Evolutionary conservation across 148 eudicot species (phyloP), one percentile per base, ranked within the genome.

Genomic region (Heliosperma pusillum): DNA sequence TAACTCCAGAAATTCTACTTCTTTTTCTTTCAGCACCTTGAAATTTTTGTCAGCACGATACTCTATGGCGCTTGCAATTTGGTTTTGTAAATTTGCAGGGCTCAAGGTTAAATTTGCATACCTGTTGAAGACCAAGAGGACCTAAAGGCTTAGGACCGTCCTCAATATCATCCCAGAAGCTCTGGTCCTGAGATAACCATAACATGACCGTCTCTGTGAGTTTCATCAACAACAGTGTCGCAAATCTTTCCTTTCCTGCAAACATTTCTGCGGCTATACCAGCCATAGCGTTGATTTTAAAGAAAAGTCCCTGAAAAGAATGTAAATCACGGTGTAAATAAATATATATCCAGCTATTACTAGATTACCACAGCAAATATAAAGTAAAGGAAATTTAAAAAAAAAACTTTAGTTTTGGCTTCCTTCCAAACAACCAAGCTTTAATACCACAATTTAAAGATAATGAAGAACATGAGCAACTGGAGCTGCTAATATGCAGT

Each of bases 101-200:
- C 10, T 55, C 13, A 3, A 75, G 26, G 45, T 53, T 17, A 25
- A 22, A 36, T 4, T 29, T 22, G 21, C 61, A 44, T 80, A 93
- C 98, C 98, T 93, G 98, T 61, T 88, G 98, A 81, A 93, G 94
- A 66, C 97, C 97, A 76, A 86, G 90, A 75, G 88, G 81, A 69
- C 98, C 94, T 72, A 91, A 82, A 73, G 98, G 88, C 79, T 71
- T 86, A 65, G 98, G 91, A 71, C 93, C 98, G 61, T 91, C 94
- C 86, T 89, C 88, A 67, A 93, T 93, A 78, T 93, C 98, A 74
- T 93, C 98, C 98, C 98, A 93, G 87, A 93, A 93, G 50, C 88
- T 86, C 69, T 93, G 98, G 78, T 93, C 98, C 81, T 87, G 91
- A 78, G 98, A 91, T 59, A 93, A 81, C 92, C 92, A 93, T 66